phyloP scores from a whole-genome alignment of 2,329 filamentous ascomycete genomes.

The Penicillium sp. region DNA sequence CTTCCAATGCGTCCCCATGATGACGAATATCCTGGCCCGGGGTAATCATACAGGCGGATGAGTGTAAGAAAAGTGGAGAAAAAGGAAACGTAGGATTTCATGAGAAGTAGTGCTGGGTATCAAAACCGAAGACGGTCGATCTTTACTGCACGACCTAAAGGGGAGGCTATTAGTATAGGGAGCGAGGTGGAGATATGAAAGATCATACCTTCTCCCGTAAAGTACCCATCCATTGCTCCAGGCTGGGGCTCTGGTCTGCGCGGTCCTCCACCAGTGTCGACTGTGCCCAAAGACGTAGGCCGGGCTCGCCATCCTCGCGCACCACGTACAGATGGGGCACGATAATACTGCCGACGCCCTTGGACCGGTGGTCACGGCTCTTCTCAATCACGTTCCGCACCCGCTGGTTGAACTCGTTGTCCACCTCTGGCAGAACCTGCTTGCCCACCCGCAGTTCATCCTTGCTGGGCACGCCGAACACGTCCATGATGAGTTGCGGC shows the following conservation, averaged over 20 bases:
- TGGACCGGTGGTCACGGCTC: constrained; percentile 78
- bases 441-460: constrained; percentile 87
- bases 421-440: constrained; percentile 75
- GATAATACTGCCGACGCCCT: constrained; percentile 88
- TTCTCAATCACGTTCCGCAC: constrained; percentile 87
- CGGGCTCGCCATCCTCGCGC: constrained; percentile 91
- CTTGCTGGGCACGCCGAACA: constrained; percentile 82
- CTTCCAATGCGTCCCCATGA: constrained; percentile 12
- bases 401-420: constrained; percentile 94
- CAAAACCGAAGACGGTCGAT: neutral
- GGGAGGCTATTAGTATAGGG: constrained; percentile 4
- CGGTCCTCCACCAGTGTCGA: constrained; percentile 91
- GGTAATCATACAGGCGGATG: constrained; percentile 19
- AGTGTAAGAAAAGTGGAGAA: constrained; percentile 1
- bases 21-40: constrained; percentile 11
- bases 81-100: constrained; percentile 4
- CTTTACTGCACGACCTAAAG: constrained; percentile 17
- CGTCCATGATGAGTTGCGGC: constrained; percentile 78
- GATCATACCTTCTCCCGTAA: constrained; percentile 83
- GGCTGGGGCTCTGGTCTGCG: constrained; percentile 87
- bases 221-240: constrained; percentile 86
- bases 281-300: constrained; percentile 92
- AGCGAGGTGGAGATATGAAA: constrained; percentile 8
- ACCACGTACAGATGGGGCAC: constrained; percentile 90
- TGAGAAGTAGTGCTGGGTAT: neutral